Evolutionary conservation across 2,329 filamentous ascomycete species (phyloP).

Genomic region (Venturia nashicola): DNA sequence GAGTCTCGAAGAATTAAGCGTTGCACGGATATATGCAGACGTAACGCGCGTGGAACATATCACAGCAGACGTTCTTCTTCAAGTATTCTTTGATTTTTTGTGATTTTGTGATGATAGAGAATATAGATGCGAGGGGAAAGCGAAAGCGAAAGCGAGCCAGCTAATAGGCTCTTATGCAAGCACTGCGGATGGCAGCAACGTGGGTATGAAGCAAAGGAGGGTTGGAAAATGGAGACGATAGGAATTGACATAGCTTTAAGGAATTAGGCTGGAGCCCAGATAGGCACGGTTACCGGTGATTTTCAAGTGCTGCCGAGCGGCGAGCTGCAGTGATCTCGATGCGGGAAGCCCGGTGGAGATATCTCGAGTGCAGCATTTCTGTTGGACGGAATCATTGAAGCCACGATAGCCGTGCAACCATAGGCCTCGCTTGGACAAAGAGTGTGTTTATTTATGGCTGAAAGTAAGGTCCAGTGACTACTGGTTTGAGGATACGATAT

Average conservation of each 20-base stretch:
- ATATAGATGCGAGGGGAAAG: background rate
- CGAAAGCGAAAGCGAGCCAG: background rate
- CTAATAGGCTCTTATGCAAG: background rate
- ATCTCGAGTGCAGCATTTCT: background rate
- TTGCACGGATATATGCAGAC: background rate
- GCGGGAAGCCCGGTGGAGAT: background rate
- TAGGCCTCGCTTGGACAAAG: background rate
- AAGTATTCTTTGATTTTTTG: background rate
- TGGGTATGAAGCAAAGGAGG: background rate
- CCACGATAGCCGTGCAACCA: conserved; percentile 1
- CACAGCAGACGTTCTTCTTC: background rate
- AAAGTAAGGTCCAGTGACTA: background rate
- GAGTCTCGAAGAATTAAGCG: background rate
- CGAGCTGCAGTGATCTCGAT: background rate
- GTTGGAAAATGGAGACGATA: background rate
- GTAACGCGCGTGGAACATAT: conserved; percentile 1
- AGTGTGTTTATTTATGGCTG: background rate
- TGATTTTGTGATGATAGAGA: background rate
- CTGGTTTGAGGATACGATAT: background rate
- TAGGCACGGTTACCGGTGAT: background rate
- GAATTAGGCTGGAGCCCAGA: background rate
- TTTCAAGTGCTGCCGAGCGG: background rate
- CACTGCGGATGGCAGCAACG: background rate
- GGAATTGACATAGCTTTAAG: background rate
- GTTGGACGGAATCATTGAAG: background rate